Conservation (phyloP, 2,329 filamentous ascomycete genomes). For the Diaporthe nobilis region DNA sequence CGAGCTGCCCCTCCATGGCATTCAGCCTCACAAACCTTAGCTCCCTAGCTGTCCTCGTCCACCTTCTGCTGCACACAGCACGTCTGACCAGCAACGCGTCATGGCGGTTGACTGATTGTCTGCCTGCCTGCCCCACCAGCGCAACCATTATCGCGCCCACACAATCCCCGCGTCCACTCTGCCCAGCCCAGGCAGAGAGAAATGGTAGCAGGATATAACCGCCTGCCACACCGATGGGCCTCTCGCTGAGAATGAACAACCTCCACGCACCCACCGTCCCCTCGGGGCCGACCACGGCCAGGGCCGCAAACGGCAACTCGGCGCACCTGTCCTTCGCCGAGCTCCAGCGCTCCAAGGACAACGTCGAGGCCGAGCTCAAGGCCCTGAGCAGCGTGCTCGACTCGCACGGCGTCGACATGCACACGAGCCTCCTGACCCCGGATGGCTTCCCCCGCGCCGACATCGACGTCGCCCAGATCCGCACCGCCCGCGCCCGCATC, state of each 20-base stretch:
- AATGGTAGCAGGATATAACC: slow-evolving; percentile 34
- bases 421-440: slow-evolving; percentile 85
- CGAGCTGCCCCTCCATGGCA: slow-evolving; percentile 3
- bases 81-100: slow-evolving; percentile 31
- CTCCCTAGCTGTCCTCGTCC: not conserved
- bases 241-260: slow-evolving; percentile 65
- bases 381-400: slow-evolving; percentile 89
- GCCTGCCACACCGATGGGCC: slow-evolving; percentile 47
- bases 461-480: slow-evolving; percentile 95
- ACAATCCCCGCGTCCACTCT: not conserved
- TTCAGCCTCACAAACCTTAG: slow-evolving; percentile 15
- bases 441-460: slow-evolving; percentile 95
- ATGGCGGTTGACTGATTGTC: slow-evolving; percentile 41
- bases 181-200: not conserved
- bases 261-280: slow-evolving; percentile 73
- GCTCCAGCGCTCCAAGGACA: slow-evolving; percentile 87
- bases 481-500: slow-evolving; percentile 92
- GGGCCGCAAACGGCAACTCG: slow-evolving; percentile 71
- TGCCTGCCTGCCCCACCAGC: slow-evolving; percentile 20
- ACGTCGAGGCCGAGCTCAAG: slow-evolving; percentile 87
- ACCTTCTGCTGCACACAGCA: slow-evolving; percentile 7
- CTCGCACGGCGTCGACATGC: slow-evolving; percentile 94
- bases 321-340: slow-evolving; percentile 80
- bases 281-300: slow-evolving; percentile 80
- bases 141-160: not conserved